Evolutionary conservation across 257 asterid species (phyloP).

Genomic region (Petrea volubilis): DNA sequence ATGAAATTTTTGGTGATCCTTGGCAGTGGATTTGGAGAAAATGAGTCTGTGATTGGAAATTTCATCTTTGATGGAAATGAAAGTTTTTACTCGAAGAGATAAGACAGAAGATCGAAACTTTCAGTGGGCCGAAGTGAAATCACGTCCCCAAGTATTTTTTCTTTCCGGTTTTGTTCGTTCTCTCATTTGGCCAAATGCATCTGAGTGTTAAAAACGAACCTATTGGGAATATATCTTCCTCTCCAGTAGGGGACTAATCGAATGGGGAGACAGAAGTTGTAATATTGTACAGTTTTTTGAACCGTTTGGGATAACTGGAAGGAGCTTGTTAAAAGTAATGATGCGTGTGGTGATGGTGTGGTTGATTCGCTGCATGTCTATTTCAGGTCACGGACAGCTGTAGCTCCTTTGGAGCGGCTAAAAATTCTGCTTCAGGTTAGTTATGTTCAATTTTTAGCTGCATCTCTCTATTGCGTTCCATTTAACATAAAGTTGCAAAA

Average conservation of each 20-base stretch:
- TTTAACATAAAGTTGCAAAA: neutral
- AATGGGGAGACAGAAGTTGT: neutral
- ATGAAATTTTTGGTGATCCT: conserved; percentile 1
- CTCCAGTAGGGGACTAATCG: neutral
- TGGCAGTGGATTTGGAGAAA: conserved; percentile 5
- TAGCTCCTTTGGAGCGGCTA: conserved; percentile 97
- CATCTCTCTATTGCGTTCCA: neutral
- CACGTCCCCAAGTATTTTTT: neutral
- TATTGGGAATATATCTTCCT: neutral
- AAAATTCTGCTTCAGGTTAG: conserved; percentile 93
- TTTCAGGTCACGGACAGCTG: conserved; percentile 96
- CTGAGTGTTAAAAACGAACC: neutral
- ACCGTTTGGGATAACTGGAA: neutral
- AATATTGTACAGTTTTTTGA: neutral
- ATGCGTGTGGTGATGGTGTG: neutral
- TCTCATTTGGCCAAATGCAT: neutral
- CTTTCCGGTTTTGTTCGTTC: neutral
- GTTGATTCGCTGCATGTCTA: conserved; percentile 14
- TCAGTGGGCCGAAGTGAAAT: conserved; percentile 19
- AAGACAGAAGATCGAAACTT: neutral
- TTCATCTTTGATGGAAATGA: neutral
- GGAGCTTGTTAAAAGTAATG: conserved; percentile 2
- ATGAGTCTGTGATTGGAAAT: neutral
- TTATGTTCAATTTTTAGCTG: neutral
- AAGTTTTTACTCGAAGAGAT: neutral